phyloP scores from a whole-genome alignment of 371 early-diverging fungal species.

The Edhazardia aedis region DNA sequence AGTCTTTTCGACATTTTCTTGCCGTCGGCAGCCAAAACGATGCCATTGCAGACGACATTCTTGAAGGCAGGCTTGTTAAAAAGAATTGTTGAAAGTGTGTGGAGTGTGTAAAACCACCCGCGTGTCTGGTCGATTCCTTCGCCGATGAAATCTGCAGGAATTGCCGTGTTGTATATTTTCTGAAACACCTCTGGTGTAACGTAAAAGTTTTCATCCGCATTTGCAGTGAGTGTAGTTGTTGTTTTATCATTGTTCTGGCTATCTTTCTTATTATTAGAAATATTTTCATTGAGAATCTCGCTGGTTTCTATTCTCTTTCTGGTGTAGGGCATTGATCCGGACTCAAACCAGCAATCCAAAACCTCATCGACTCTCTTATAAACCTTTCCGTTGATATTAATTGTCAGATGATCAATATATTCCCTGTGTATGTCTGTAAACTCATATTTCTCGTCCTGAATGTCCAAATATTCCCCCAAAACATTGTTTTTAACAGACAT shows the following conservation, averaged over 20 bases:
- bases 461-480: no score
- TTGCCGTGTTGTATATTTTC: constrained; percentile 57
- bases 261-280: background rate
- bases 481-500: background rate
- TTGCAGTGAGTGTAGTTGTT: constrained; percentile 46
- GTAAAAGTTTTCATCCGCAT: constrained; percentile 59
- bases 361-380: constrained; percentile 84
- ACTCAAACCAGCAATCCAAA: constrained; percentile 95
- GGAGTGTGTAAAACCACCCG: constrained; percentile 99
- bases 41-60: constrained; percentile 93
- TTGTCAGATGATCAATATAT: constrained; percentile 75
- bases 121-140: constrained; percentile 99
- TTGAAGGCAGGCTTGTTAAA: constrained; percentile 89
- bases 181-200: no score
- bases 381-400: constrained; percentile 56
- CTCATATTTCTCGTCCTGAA: no score
- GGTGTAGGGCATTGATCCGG: constrained; percentile 95
- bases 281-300: no score
- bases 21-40: constrained; percentile 90
- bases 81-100: constrained; percentile 88
- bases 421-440: constrained; percentile 87
- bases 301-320: no score
- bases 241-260: constrained; percentile 98
- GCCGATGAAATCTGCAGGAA: constrained; percentile 98
- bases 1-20: constrained; percentile 99